These are phyloP conservation scores for Panaeolus cyanescens DNA, from an alignment of 768 basidiomycete species.

Conservation along the genomic window DNA sequence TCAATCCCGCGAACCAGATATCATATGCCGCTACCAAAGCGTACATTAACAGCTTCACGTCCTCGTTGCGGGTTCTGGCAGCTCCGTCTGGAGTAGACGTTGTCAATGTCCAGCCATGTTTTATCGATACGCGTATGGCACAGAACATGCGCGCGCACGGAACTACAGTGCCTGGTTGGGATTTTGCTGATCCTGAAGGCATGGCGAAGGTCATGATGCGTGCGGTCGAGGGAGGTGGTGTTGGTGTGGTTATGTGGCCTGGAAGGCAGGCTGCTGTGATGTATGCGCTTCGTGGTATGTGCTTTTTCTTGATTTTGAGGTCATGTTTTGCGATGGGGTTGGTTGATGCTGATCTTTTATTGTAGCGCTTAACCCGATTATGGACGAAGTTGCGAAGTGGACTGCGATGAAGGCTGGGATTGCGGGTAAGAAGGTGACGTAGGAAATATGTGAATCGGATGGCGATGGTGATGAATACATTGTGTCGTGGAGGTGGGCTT, in stretches of 20 bases:
- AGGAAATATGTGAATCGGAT: too few relatives aligned
- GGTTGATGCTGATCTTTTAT: not conserved
- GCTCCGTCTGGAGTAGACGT: slow-evolving; percentile 25
- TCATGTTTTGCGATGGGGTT: not conserved
- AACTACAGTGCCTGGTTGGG: slow-evolving; percentile 17
- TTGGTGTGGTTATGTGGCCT: slow-evolving; percentile 27
- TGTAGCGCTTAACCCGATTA: slow-evolving; percentile 27
- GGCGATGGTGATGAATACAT: too few relatives aligned
- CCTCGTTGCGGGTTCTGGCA: slow-evolving; percentile 28
- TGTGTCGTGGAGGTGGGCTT: too few relatives aligned
- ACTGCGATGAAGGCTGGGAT: slow-evolving; percentile 19
- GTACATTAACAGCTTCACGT: slow-evolving; percentile 31
- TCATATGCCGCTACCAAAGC: slow-evolving; percentile 31
- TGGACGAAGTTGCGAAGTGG: slow-evolving; percentile 23
- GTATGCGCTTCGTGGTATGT: slow-evolving; percentile 25
- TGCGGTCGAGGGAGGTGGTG: slow-evolving; percentile 26
- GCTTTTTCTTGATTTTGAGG: not conserved
- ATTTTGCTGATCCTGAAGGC: slow-evolving; percentile 18
- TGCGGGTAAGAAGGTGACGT: slow-evolving; percentile 26
- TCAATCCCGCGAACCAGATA: slow-evolving; percentile 33
- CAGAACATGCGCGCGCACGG: slow-evolving; percentile 25
- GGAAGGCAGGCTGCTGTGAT: slow-evolving; percentile 19
- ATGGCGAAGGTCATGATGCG: slow-evolving; percentile 26
- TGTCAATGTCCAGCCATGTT: slow-evolving; percentile 23
- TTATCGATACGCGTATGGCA: slow-evolving; percentile 29